A percentile compares a stretch with the other conserved stretches of the same genome.
Evolutionary conservation across 2,329 filamentous ascomycete genomes (phyloP).

Genomic region (Botrytis pseudocinerea): DNA sequence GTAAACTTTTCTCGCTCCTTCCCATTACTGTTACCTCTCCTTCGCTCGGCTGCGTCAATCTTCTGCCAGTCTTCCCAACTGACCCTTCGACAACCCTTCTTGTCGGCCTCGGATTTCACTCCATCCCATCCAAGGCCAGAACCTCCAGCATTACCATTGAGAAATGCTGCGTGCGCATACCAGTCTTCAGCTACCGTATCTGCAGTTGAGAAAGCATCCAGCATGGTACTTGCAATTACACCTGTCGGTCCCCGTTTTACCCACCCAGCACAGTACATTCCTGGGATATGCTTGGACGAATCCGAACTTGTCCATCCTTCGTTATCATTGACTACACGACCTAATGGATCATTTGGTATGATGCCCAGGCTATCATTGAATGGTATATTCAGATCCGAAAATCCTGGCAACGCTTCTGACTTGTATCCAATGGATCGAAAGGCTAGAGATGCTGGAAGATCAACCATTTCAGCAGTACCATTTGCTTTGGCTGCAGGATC

Average conservation of each 20-base stretch:
- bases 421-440: constrained; percentile 97
- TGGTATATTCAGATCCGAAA: constrained; percentile 70
- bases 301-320: constrained; percentile 26
- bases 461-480: constrained; percentile 51
- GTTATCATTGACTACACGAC: constrained; percentile 58
- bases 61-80: constrained; percentile 83
- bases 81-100: constrained; percentile 61
- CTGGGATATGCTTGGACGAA: constrained; percentile 50
- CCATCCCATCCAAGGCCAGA: constrained; percentile 72
- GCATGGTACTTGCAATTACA: constrained; percentile 94
- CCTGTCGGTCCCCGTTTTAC: constrained; percentile 93
- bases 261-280: constrained; percentile 93
- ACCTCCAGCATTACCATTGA: constrained; percentile 46
- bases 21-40: constrained; percentile 63
- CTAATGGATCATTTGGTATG: constrained; percentile 78
- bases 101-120: constrained; percentile 60
- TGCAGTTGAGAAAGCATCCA: constrained; percentile 86
- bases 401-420: constrained; percentile 73
- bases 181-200: constrained; percentile 84
- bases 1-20: constrained; percentile 78
- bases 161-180: constrained; percentile 50
- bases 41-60: constrained; percentile 78
- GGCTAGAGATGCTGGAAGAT: constrained; percentile 67
- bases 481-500: constrained; percentile 52
- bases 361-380: constrained; percentile 76